A percentile compares a stretch with the other conserved stretches of the same genome.
These are phyloP conservation scores for Colletotrichum paranaense DNA, from an alignment of 2,329 filamentous ascomycete genomes.

Conservation along the genomic window DNA sequence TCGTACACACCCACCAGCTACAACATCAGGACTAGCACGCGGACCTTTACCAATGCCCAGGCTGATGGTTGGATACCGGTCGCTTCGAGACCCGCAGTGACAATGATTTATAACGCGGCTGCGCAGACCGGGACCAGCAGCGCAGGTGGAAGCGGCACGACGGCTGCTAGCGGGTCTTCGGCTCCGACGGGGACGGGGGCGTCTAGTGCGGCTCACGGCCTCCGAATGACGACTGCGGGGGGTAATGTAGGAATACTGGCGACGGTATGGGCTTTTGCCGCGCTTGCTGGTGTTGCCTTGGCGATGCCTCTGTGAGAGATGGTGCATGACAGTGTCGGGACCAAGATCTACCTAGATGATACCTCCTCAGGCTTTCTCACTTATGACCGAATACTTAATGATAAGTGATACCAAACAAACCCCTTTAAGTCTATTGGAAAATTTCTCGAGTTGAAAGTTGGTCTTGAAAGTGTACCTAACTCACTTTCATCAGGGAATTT, in stretches of 20 bases:
- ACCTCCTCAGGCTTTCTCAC: too few species aligned
- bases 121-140: not conserved
- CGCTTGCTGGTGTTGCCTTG: not conserved
- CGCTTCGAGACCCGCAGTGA: not conserved
- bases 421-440: too few species aligned
- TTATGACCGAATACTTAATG: too few species aligned
- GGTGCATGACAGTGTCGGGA: not conserved
- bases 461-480: too few species aligned
- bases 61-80: not conserved
- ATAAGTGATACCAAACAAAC: too few species aligned
- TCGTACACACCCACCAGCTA: not conserved
- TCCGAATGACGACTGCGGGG: not conserved
- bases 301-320: constrained; percentile 5
- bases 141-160: not conserved
- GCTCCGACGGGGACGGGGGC: not conserved
- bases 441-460: too few species aligned
- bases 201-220: not conserved
- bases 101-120: not conserved
- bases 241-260: not conserved
- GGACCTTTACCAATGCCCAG: not conserved
- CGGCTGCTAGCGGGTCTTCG: not conserved
- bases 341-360: too few species aligned
- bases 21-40: not conserved
- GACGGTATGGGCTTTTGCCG: constrained; percentile 11
- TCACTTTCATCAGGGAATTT: too few species aligned